Base-by-base conservation (phyloP, 2,329 filamentous ascomycete genomes). In the Gyromitra esculenta region DNA sequence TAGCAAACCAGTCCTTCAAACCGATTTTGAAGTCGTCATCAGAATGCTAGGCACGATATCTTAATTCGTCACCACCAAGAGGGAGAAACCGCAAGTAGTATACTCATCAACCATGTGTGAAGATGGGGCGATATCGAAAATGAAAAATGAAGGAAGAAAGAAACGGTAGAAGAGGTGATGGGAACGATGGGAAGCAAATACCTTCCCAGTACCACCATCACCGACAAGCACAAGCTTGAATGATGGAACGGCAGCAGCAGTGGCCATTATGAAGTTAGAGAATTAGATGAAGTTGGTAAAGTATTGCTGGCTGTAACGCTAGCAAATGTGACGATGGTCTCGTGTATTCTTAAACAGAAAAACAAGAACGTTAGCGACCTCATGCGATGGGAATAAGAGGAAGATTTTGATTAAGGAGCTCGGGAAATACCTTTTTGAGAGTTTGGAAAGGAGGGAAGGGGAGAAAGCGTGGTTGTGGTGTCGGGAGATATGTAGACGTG, bases 141-240 rank as follows among this genome's bases (percentile, higher is more conserved):
- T 56, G 71, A 70, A 68, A 37, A 56, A 74, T 60, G 66, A 59
- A 5, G 56, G 25, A 9, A 9, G 18, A 37, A 50, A 54, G 18
- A 56, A 11, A 71, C 35, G 2, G 18, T n/a, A 8, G 41, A 39
- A 66, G 68, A 71, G 70, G 76, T 76, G 79, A 78, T 76, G 75
- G 74, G 71, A 77, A 78, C 77, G 80, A 74, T 69, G 76, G 78
- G 78, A 78, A 76, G 59, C 75, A 84, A 90, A 86, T 86, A 96
- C 96, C 94, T 99, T 99, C 88, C 96, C 96, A 83, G 96, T 99
- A 89, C 96, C 96, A 87, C 96, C 96, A 85, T 99, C 96, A 85
- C 96, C 96, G 84, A 99, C 96, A 87, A 99, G 93, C 85, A 99
- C 96, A 83, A 99, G 93, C 93, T 99, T 99, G 92, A 99, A 99